Percentiles rank a stretch among this genome's conserved stretches.
These are phyloP conservation scores for Perkinsus olseni DNA, from an alignment of 169 alveolate genomes.

Conservation along the genomic window DNA sequence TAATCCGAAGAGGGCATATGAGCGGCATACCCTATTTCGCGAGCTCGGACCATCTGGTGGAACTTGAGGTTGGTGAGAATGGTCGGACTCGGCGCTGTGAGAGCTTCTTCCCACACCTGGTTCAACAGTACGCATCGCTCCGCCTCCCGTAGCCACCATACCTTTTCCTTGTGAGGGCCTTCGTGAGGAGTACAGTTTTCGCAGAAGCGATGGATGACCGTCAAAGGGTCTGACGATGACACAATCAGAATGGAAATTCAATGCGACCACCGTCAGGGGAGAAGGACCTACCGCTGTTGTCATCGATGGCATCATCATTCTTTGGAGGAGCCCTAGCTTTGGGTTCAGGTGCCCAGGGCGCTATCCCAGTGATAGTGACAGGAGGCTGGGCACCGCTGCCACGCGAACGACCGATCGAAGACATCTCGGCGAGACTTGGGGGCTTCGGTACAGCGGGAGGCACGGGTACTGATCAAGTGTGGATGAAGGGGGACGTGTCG, in stretches of 20 bases:
- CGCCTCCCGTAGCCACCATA: neutral
- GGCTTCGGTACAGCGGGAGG: neutral
- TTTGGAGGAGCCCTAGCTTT: neutral
- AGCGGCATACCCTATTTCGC: neutral
- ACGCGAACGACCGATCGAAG: neutral
- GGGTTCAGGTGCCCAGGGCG: neutral
- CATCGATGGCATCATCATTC: neutral
- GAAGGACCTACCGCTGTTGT: neutral
- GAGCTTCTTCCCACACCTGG: neutral
- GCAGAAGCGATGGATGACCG: neutral
- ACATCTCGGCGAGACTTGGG: neutral
- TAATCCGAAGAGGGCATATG: neutral
- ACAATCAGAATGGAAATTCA: too few relatives aligned
- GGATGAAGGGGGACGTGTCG: neutral
- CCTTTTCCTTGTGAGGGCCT: neutral
- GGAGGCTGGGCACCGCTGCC: neutral
- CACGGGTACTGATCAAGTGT: neutral
- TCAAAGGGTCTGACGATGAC: neutral
- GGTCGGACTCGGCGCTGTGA: neutral
- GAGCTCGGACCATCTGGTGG: neutral
- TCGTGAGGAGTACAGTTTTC: neutral
- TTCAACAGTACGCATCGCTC: neutral
- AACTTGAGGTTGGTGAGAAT: neutral
- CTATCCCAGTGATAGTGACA: neutral
- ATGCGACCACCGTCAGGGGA: too few relatives aligned